Base-by-base conservation (phyloP, 1,284 basidiomycete species). In the Naganishia cerealis region DNA sequence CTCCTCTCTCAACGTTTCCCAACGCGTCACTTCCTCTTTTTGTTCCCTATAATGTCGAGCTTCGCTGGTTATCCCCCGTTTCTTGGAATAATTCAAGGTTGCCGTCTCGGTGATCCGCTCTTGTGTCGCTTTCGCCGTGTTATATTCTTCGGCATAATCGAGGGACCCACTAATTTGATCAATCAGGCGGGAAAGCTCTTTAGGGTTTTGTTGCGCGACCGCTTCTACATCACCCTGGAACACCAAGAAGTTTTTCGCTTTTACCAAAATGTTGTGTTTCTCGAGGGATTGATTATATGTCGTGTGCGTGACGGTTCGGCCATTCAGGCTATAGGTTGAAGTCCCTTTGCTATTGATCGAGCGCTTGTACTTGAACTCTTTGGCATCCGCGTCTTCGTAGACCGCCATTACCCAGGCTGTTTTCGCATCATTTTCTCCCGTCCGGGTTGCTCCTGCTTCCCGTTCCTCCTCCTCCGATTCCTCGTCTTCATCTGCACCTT, bases 191-290 rank as follows among this genome's bases (percentile, higher is more conserved):
- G 94, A 87, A 26, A 99, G 86, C 72, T 96, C 93, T 72, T 89
- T 89, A 10, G 94, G 87, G 1, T 92, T 94, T 76, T 99, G 96
- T 9, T 92, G 92, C 0, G 96, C 96, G 56, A 99, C 92, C 2
- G 93, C 92, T 81, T 99, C 96, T 46, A 99, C 96, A 78, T 99
- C 96, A 66, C 96, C 96, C 73, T 97, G 94, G 82, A 99, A 99
- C n/a, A 99, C 96, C 66, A 99, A 88, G 77, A 99, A 99, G 83
- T 99, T 99, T 83, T 97, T 97, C 24, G 96, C 96, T 81, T 97
- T 97, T 77, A 99, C 94, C 67, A 99, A 90, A 75, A 99, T 92
- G 77, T 98, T 97, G 80, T 95, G 92, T 29, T 86, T 84, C 67
- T 90, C 85, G 39, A 97, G 88, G 18, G 91, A 89, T 13, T 87